A percentile compares a stretch with the other conserved stretches of the same genome.
phyloP scores from a whole-genome alignment of 306 rosid species.

The Vigna unguiculata region DNA sequence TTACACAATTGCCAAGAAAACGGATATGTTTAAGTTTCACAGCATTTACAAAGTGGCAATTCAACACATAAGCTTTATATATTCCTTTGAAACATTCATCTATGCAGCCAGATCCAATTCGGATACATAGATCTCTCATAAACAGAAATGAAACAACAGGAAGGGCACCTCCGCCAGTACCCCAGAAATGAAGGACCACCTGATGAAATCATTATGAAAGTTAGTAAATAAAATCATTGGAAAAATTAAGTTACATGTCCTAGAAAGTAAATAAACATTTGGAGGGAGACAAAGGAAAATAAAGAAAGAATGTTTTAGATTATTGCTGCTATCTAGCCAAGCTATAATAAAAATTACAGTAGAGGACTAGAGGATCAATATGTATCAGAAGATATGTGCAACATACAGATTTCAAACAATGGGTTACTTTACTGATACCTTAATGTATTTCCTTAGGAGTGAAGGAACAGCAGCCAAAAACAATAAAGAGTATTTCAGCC shows the following conservation, averaged over 20 bases:
- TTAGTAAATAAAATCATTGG: slow-evolving; percentile 32
- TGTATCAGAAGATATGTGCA: slow-evolving; percentile 30
- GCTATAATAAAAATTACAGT: slow-evolving; percentile 12
- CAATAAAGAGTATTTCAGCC: slow-evolving; percentile 78
- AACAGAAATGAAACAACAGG: slow-evolving; percentile 78
- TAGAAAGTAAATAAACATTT: slow-evolving; percentile 11
- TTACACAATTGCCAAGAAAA: slow-evolving; percentile 82
- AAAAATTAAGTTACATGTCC: slow-evolving; percentile 29
- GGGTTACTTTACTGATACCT: slow-evolving; percentile 65
- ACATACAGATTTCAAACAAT: slow-evolving; percentile 1
- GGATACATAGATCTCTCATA: slow-evolving; percentile 79
- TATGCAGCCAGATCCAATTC: slow-evolving; percentile 86
- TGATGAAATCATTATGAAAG: slow-evolving; percentile 51
- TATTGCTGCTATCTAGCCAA: background rate
- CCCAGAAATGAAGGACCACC: slow-evolving; percentile 97
- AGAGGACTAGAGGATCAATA: slow-evolving; percentile 22
- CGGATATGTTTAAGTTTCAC: slow-evolving; percentile 80
- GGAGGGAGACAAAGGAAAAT: background rate
- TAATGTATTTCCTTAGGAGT: slow-evolving; percentile 81
- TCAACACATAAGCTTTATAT: slow-evolving; percentile 92
- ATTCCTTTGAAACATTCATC: slow-evolving; percentile 93
- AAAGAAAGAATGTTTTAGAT: slow-evolving; percentile 7
- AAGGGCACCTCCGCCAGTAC: slow-evolving; percentile 95
- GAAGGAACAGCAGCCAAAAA: slow-evolving; percentile 92
- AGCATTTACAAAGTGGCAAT: slow-evolving; percentile 90